Base-by-base conservation (phyloP, 805 yeast species). In the Candida railenensis region DNA sequence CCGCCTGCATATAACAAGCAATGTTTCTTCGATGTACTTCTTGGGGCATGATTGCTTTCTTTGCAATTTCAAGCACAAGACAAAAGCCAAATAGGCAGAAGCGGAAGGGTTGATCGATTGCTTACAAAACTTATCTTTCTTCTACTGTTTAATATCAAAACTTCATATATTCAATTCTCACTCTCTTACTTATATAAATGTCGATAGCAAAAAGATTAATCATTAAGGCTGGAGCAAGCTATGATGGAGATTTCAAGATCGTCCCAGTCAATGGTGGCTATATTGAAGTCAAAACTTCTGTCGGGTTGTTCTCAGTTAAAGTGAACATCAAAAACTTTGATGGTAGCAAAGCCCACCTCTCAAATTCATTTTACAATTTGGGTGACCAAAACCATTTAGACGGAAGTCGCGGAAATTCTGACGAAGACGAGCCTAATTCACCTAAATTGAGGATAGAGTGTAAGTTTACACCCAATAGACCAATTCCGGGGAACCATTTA, bases 401-500 rank as follows among this genome's bases (percentile, higher is more conserved):
- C 53, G 62, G 58, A 0, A 53, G 50, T 3, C 21, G 25, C 14
- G 44, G 37, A 11, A 34, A 39, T 9, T 34, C 36, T 4, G 43
- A 20, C 12, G n/a, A 56, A n/a, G 53, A 52, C 46, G 68, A 39
- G 77, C 30, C 56, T 76, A 43, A 69, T 69, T 55, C 54, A 75
- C 40, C 44, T 3, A 72, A 71, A 46, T 52, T 72, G 18, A 53
- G 69, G 15, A 52, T 72, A 15, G 53, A 61, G 15, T 58, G 71
- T n/a, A 60, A 62, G 33, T 71, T 79, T 48, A 64, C 55, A 9
- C 85, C 84, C 37, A 64, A 55, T 9, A 46, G 48, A 3, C 68
- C 66, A 18, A 63, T 82, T n/a, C 56, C 54, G 16, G 87, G 86
- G 2, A 69, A 76, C 37, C 71, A 74, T n/a, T 62, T 85, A 36